A percentile compares a stretch with the other conserved stretches of the same genome.
Conservation (phyloP, 257 asterid species). For the Henckelia pumila region DNA sequence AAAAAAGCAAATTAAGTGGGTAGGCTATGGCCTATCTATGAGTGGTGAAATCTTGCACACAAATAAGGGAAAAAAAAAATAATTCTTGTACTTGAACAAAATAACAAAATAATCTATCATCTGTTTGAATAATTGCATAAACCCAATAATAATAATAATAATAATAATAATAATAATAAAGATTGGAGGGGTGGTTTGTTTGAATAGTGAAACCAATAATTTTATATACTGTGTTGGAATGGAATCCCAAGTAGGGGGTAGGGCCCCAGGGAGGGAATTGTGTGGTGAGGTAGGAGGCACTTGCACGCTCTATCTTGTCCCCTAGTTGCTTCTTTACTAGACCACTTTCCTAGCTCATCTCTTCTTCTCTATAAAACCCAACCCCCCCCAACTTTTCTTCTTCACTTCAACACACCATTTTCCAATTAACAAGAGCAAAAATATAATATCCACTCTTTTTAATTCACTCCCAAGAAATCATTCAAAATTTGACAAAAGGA, state of each 20-base stretch:
- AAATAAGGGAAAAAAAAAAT: too few relatives aligned
- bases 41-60: not conserved
- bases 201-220: not conserved
- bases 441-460: too few relatives aligned
- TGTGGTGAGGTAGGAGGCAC: conserved; percentile 52
- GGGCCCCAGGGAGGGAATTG: conserved; percentile 37
- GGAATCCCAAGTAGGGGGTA: conserved; percentile 43
- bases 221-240: not conserved
- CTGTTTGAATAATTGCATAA: not conserved
- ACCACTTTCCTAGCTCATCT: conserved; percentile 39
- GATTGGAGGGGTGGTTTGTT: not conserved
- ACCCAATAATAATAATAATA: too few relatives aligned
- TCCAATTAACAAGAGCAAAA: too few relatives aligned
- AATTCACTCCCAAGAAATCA: too few relatives aligned
- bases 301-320: conserved; percentile 55
- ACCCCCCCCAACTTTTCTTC: conserved; percentile 24
- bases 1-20: too few relatives aligned
- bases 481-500: not conserved
- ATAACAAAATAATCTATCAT: too few relatives aligned
- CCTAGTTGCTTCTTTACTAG: conserved; percentile 57
- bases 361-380: conserved; percentile 39
- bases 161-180: too few relatives aligned
- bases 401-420: not conserved
- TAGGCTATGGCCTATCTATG: too few relatives aligned
- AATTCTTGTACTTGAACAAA: too few relatives aligned